Base-by-base conservation (phyloP, 805 yeast genomes). In the Ascoidea rubescens region DNA sequence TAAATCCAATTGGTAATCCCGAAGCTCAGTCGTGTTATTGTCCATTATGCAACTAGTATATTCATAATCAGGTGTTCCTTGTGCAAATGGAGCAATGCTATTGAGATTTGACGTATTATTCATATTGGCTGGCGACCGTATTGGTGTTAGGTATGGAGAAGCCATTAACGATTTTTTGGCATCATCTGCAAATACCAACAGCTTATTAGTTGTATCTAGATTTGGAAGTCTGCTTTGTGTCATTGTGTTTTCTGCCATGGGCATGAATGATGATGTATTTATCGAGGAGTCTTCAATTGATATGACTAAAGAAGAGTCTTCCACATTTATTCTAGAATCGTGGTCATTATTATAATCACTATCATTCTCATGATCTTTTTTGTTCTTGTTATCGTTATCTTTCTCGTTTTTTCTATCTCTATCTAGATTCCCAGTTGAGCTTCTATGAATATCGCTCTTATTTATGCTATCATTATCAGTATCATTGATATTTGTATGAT, bases 251-350 rank as follows among this genome's bases (percentile, higher is more conserved):
- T 50, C 31, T 12, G 48, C 33, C 6, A 21, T 43, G 14, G 46
- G 49, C 6, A 21, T 7, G 14, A 31, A 7, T 37, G 33, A 56
- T 1, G 58, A 56, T 5, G 58, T 53, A 6, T 53, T 50, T 4
- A 55, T 52, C 3, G 50, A 56, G 16, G 55, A 52, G 31, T 53
- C 58, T 5, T 55, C 58, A 33, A 53, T 48, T 5, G 49, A 48
- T 31, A 31, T 48, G 5, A 53, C 14, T 31, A 52, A 52, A 31
- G 43, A 28, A 5, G 28, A 31, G 31, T 14, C 31, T 16, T 47
- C 48, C 7, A 47, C n/a, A 47, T 21, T 21, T 47, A 47, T 47
- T 21, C 28, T 21, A 2, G 28, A 50, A 14, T n/a, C 45, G 17
- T 21, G 21, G 32, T 47, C 51, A 16, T 51, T 48, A 31, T 45